These are phyloP conservation scores for Fraxinus cuspidata DNA, from an alignment of 257 asterid species.

Conservation along the genomic window DNA sequence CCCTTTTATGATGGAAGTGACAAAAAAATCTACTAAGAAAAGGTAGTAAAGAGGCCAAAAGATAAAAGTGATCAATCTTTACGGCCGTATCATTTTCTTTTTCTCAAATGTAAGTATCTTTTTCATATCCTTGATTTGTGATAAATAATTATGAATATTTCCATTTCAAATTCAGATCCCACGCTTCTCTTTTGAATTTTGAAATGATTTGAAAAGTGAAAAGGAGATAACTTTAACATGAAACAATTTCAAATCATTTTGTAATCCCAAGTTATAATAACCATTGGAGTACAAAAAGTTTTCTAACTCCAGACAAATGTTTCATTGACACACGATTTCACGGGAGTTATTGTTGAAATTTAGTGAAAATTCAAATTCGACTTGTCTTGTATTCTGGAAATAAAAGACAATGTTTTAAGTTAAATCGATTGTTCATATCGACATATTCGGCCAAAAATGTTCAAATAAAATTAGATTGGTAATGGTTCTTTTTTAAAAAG, in stretches of 20 bases:
- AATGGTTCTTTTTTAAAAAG: background rate
- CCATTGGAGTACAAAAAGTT: conserved; percentile 17
- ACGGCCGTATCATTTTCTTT: conserved; percentile 28
- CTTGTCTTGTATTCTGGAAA: background rate
- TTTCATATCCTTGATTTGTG: conserved; percentile 45
- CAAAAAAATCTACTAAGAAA: background rate
- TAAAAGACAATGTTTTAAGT: no score
- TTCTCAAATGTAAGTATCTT: conserved; percentile 55
- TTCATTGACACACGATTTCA: background rate
- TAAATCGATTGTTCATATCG: no score
- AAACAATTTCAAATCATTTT: conserved; percentile 27
- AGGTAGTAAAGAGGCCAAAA: background rate
- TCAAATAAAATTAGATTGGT: background rate
- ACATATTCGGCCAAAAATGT: background rate
- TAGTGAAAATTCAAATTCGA: no score
- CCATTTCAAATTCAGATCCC: conserved; percentile 25
- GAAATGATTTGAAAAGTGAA: conserved; percentile 31
- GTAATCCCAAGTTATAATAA: conserved; percentile 27
- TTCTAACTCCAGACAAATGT: background rate
- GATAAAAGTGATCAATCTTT: conserved; percentile 34
- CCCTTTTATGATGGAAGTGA: background rate
- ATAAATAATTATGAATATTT: conserved; percentile 34
- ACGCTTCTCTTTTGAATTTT: conserved; percentile 37
- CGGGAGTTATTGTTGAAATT: background rate
- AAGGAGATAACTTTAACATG: background rate